phyloP scores from a whole-genome alignment of 2,329 filamentous ascomycete genomes.

The Xylariales sp. region DNA sequence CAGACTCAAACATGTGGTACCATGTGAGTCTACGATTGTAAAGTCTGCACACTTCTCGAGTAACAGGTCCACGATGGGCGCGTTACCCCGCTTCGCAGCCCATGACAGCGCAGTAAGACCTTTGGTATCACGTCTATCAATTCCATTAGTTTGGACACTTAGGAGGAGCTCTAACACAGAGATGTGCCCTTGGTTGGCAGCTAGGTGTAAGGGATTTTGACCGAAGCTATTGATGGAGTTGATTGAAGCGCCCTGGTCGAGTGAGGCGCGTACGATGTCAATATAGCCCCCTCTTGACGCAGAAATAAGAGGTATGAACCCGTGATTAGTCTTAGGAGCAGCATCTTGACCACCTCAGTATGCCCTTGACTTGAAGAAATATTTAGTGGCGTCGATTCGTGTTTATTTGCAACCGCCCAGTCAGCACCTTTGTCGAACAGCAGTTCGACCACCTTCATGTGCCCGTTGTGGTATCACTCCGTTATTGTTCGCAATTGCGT shows the following conservation, averaged over 20 bases:
- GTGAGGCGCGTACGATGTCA: too few relatives aligned
- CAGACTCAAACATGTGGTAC: neutral
- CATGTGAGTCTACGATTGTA: neutral
- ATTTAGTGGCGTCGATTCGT: too few relatives aligned
- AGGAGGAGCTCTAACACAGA: neutral
- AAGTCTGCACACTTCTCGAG: conserved; percentile 1
- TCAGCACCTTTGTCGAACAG: too few relatives aligned
- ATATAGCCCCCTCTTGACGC: too few relatives aligned
- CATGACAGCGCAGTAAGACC: neutral
- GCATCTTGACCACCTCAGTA: too few relatives aligned
- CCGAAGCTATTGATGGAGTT: neutral
- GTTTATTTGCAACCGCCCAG: too few relatives aligned
- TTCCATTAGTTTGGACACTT: neutral
- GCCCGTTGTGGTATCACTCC: too few relatives aligned
- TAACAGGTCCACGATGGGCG: neutral
- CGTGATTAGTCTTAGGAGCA: too few relatives aligned
- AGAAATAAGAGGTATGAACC: too few relatives aligned
- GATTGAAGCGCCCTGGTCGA: neutral
- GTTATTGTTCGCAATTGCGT: too few relatives aligned
- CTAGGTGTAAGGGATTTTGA: neutral
- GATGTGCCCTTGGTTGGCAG: neutral
- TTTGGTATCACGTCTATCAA: neutral
- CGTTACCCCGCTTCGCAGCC: neutral
- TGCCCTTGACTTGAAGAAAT: too few relatives aligned
- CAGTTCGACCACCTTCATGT: too few relatives aligned